phyloP scores from a whole-genome alignment of 1,284 basidiomycete species.

The Prillingera fragicola region DNA sequence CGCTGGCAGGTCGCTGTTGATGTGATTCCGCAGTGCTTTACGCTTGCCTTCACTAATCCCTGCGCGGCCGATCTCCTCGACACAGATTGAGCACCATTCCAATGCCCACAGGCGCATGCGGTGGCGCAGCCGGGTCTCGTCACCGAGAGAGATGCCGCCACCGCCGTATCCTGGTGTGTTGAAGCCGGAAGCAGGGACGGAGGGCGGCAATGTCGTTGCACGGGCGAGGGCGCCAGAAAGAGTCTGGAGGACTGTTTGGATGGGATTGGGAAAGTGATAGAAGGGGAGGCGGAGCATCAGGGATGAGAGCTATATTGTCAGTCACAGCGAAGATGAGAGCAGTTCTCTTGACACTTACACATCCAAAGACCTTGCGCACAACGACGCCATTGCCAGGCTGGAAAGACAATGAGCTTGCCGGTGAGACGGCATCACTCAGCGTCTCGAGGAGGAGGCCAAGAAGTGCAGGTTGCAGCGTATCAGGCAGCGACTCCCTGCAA shows the following conservation, averaged over 20 bases:
- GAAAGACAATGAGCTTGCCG: slow-evolving; percentile 29
- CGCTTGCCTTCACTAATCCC: slow-evolving; percentile 68
- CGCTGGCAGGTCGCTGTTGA: slow-evolving; percentile 57
- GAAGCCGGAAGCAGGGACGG: slow-evolving; percentile 34
- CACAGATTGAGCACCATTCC: slow-evolving; percentile 75
- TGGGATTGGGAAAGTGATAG: slow-evolving; percentile 35
- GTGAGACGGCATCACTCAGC: slow-evolving; percentile 35
- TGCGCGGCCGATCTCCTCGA: slow-evolving; percentile 69
- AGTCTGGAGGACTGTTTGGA: slow-evolving; percentile 35
- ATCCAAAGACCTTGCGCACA: slow-evolving; percentile 76
- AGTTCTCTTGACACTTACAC: slow-evolving; percentile 54
- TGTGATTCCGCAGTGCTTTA: slow-evolving; percentile 31
- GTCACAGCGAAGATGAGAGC: not conserved
- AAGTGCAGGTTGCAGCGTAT: slow-evolving; percentile 36
- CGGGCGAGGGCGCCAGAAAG: slow-evolving; percentile 30
- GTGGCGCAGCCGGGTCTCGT: slow-evolving; percentile 19
- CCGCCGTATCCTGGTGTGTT: slow-evolving; percentile 50
- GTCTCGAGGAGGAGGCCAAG: slow-evolving; percentile 39
- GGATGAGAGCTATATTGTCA: slow-evolving; percentile 34
- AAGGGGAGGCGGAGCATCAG: slow-evolving; percentile 40
- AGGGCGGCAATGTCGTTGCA: slow-evolving; percentile 31
- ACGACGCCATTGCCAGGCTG: slow-evolving; percentile 54
- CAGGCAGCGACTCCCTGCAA: slow-evolving; percentile 43
- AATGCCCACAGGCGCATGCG: slow-evolving; percentile 49
- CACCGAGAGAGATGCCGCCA: slow-evolving; percentile 2